Evolutionary conservation across 331 rosid genomes (phyloP).

Genomic region (Pyrus hybrid): DNA sequence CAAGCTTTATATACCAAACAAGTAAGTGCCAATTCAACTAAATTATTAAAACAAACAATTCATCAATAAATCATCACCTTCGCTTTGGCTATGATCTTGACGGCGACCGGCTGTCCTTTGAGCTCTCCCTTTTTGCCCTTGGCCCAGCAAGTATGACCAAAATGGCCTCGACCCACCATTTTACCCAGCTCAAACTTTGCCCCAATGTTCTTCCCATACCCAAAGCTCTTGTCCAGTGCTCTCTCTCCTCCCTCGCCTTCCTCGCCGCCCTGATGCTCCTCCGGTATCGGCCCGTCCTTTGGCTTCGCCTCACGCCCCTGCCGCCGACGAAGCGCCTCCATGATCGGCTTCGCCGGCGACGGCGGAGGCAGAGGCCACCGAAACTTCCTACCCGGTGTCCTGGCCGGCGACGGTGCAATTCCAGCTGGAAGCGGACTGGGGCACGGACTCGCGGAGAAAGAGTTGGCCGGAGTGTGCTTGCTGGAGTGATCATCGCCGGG

Average conservation of each 20-base stretch:
- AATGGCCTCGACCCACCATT: constrained; percentile 97
- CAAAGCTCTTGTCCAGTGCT: constrained; percentile 76
- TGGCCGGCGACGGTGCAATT: constrained; percentile 86
- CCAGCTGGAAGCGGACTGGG: constrained; percentile 74
- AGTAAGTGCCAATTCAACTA: background rate
- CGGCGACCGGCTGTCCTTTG: constrained; percentile 81
- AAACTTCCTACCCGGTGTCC: constrained; percentile 83
- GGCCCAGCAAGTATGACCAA: constrained; percentile 94
- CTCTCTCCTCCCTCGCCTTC: constrained; percentile 43
- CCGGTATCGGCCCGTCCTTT: constrained; percentile 74
- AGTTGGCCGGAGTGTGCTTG: constrained; percentile 48
- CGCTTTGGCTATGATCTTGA: constrained; percentile 85
- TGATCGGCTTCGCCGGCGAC: constrained; percentile 93
- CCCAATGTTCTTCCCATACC: constrained; percentile 72
- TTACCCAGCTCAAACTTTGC: constrained; percentile 81
- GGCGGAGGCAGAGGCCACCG: constrained; percentile 96
- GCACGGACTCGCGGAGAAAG: constrained; percentile 57
- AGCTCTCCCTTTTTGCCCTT: constrained; percentile 81
- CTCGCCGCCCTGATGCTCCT: constrained; percentile 43
- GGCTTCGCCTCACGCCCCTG: constrained; percentile 50
- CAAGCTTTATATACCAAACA: background rate
- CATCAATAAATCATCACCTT: constrained; percentile 35
- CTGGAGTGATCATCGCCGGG: constrained; percentile 38
- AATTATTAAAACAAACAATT: background rate
- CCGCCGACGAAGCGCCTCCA: constrained; percentile 58